A percentile compares a stretch with the other conserved stretches of the same genome.
Conservation (phyloP, 2,329 filamentous ascomycete genomes). For the Colletotrichum destructivum region DNA sequence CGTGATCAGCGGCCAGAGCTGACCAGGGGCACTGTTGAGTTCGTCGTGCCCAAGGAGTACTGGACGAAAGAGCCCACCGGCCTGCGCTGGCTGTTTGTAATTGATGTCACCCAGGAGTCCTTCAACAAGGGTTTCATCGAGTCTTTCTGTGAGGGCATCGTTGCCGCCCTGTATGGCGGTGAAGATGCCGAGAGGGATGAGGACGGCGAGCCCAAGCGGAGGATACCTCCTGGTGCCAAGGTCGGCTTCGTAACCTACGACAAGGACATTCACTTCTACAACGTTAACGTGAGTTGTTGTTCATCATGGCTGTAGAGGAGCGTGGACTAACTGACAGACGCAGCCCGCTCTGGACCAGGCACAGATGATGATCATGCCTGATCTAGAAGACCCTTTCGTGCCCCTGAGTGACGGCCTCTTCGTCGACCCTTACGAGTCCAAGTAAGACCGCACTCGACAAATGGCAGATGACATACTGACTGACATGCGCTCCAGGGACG, state of each 20-base stretch:
- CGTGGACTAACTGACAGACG: constrained; percentile 16
- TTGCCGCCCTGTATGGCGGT: constrained; percentile 85
- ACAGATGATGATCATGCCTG: constrained; percentile 99
- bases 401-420: constrained; percentile 93
- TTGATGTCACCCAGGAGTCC: constrained; percentile 94
- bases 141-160: constrained; percentile 90
- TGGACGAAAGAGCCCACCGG: constrained; percentile 96
- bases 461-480: constrained; percentile 30
- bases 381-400: constrained; percentile 96
- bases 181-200: constrained; percentile 69
- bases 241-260: constrained; percentile 97
- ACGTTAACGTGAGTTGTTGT: constrained; percentile 79
- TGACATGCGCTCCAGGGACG: constrained; percentile 63
- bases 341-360: constrained; percentile 84
- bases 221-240: constrained; percentile 84
- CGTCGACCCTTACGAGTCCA: constrained; percentile 93
- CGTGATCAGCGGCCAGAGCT: constrained; percentile 91
- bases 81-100: constrained; percentile 88
- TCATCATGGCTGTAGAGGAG: too few species aligned
- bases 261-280: constrained; percentile 98
- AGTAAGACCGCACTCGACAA: constrained; percentile 59
- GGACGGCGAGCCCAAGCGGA: constrained; percentile 66
- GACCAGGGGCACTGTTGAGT: constrained; percentile 93
- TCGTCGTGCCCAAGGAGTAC: constrained; percentile 97
- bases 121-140: constrained; percentile 92